These are phyloP conservation scores for Calonectria pseudoreteaudii DNA, from an alignment of 2,329 filamentous ascomycete genomes.

Conservation along the genomic window DNA sequence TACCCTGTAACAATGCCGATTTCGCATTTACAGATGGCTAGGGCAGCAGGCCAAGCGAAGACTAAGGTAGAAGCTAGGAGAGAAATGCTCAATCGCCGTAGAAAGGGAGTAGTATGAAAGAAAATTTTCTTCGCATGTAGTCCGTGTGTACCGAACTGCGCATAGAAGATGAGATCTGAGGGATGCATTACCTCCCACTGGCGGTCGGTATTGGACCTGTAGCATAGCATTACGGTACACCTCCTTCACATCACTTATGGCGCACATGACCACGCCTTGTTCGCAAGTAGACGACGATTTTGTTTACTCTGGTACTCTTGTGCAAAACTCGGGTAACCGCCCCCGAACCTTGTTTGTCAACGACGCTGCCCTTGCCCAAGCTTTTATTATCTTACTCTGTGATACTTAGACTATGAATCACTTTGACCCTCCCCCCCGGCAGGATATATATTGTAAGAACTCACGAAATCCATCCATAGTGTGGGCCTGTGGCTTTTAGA, in stretches of 20 bases:
- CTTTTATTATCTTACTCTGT: too few species aligned
- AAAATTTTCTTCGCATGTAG: neutral
- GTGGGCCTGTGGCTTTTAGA: too few species aligned
- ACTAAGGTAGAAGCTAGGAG: neutral
- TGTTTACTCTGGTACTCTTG: neutral
- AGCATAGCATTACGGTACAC: too few species aligned
- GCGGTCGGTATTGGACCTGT: neutral
- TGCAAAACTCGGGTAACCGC: too few species aligned
- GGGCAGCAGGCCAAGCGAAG: neutral
- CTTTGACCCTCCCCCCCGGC: too few species aligned
- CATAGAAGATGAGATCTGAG: neutral
- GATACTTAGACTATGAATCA: too few species aligned
- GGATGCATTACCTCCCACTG: neutral
- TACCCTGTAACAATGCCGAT: neutral
- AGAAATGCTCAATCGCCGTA: neutral
- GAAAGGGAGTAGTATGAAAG: neutral
- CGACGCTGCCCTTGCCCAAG: too few species aligned
- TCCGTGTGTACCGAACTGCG: neutral
- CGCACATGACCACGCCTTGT: neutral
- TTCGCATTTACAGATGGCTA: neutral
- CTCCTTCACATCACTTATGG: too few species aligned
- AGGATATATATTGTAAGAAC: too few species aligned
- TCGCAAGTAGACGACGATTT: neutral
- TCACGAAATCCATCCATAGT: too few species aligned
- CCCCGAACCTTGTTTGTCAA: too few species aligned